Percentiles rank a stretch among this genome's conserved stretches.
These are phyloP conservation scores for Isabelozyma pseudorhagii DNA, from an alignment of 805 yeast species.

Conservation along the genomic window DNA sequence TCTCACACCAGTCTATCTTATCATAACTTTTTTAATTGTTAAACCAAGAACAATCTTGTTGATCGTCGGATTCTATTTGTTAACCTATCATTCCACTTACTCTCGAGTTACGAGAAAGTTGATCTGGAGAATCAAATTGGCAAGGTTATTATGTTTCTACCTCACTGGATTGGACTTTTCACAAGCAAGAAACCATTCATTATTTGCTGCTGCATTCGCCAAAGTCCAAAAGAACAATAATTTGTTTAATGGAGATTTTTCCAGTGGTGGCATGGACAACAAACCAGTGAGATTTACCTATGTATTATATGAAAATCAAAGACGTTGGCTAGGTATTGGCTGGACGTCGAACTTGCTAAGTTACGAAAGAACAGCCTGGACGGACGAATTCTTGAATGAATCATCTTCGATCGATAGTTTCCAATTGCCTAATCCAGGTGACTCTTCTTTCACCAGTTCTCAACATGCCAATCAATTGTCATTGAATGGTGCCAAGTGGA, in stretches of 20 bases:
- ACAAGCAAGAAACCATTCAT: constrained; percentile 39
- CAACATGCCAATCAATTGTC: constrained; percentile 23
- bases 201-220: constrained; percentile 55
- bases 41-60: constrained; percentile 68
- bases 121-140: constrained; percentile 76
- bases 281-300: constrained; percentile 79
- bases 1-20: constrained; percentile 79
- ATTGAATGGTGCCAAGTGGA: constrained; percentile 77
- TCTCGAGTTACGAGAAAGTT: constrained; percentile 78
- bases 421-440: constrained; percentile 70
- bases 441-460: constrained; percentile 22
- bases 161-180: constrained; percentile 82
- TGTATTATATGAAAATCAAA: constrained; percentile 89
- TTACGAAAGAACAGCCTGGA: constrained; percentile 95
- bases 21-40: constrained; percentile 62
- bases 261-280: constrained; percentile 7
- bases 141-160: constrained; percentile 72
- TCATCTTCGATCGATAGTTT: constrained; percentile 73
- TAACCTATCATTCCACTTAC: constrained; percentile 86
- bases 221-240: constrained; percentile 42
- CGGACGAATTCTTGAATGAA: constrained; percentile 91
- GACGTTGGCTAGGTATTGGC: constrained; percentile 97
- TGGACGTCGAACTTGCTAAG: constrained; percentile 92
- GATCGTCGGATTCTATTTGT: constrained; percentile 52
- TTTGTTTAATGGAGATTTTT: constrained; percentile 9